Percentiles rank a stretch among this genome's conserved stretches.
These are phyloP conservation scores for Clarireedia monteithiana DNA, from an alignment of 2,329 filamentous ascomycete genomes.

Conservation along the genomic window DNA sequence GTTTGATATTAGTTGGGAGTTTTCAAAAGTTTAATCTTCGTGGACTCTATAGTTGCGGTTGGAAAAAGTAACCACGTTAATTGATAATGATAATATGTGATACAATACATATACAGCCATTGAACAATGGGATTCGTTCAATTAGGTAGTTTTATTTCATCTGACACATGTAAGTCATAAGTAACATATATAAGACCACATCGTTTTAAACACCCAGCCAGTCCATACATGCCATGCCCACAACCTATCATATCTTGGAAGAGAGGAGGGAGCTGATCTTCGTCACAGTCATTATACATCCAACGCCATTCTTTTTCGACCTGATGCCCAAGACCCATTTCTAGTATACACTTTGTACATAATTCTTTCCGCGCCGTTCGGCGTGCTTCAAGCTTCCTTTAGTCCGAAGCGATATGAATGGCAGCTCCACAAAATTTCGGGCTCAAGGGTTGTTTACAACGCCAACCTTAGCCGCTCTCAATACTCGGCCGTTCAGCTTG, in stretches of 20 bases:
- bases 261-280: conserved; percentile 10
- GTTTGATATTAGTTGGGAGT: neutral
- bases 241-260: conserved; percentile 6
- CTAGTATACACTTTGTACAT: conserved; percentile 11
- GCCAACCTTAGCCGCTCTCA: conserved; percentile 91
- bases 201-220: neutral
- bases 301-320: conserved; percentile 4
- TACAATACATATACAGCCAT: neutral
- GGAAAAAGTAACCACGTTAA: neutral
- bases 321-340: conserved; percentile 6
- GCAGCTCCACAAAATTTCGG: neutral
- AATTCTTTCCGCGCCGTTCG: neutral
- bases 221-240: neutral
- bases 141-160: conserved; percentile 5
- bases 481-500: conserved; percentile 78
- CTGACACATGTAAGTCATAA: conserved; percentile 1
- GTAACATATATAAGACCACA: conserved; percentile 5
- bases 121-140: neutral
- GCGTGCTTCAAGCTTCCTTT: too few relatives aligned
- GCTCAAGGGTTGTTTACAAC: conserved; percentile 69
- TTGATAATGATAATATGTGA: neutral
- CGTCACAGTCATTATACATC: conserved; percentile 9
- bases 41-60: too few relatives aligned
- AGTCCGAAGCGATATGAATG: too few relatives aligned
- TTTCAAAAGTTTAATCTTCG: neutral